Percentiles rank a stretch among this genome's conserved stretches.
phyloP scores from a whole-genome alignment of 371 early-diverging fungal genomes.

The Fennellomyces sp. region DNA sequence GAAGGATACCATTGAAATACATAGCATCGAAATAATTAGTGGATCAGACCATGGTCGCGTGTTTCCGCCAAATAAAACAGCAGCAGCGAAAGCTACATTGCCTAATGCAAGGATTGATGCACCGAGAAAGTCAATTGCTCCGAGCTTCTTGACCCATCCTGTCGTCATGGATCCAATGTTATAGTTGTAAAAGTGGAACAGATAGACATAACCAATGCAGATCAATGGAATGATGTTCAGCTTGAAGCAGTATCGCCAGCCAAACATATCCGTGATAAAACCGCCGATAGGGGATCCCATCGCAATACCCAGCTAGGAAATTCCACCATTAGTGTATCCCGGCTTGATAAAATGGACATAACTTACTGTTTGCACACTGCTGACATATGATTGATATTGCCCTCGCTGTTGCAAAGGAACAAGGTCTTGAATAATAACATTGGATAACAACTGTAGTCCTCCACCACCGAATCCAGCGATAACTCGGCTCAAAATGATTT shows the following conservation, averaged over 20 bases:
- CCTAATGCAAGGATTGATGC: conserved; percentile 42
- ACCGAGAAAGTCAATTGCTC: conserved; percentile 66
- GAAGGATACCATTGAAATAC: conserved; percentile 40
- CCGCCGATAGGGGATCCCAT: conserved; percentile 50
- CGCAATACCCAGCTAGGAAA: conserved; percentile 21
- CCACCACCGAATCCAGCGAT: conserved; percentile 84
- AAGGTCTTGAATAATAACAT: conserved; percentile 25
- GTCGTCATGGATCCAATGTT: not conserved
- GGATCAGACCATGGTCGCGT: conserved; percentile 61
- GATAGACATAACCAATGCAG: conserved; percentile 32
- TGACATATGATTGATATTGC: conserved; percentile 36
- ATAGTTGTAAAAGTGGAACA: conserved; percentile 26
- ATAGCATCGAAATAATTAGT: conserved; percentile 49
- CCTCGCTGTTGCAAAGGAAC: conserved; percentile 30
- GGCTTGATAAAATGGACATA: no score
- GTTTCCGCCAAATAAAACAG: conserved; percentile 63
- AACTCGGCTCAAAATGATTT: conserved; percentile 76
- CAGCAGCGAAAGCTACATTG: conserved; percentile 58
- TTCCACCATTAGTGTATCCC: no score
- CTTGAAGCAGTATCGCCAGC: conserved; percentile 75
- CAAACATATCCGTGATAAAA: conserved; percentile 52
- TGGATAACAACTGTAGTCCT: conserved; percentile 30
- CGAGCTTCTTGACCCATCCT: conserved; percentile 26
- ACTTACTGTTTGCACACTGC: conserved; percentile 35
- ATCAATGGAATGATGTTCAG: conserved; percentile 66